A percentile compares a stretch with the other conserved stretches of the same genome.
Conservation (phyloP, 345 rosid species). For the Passiflora organensis region DNA sequence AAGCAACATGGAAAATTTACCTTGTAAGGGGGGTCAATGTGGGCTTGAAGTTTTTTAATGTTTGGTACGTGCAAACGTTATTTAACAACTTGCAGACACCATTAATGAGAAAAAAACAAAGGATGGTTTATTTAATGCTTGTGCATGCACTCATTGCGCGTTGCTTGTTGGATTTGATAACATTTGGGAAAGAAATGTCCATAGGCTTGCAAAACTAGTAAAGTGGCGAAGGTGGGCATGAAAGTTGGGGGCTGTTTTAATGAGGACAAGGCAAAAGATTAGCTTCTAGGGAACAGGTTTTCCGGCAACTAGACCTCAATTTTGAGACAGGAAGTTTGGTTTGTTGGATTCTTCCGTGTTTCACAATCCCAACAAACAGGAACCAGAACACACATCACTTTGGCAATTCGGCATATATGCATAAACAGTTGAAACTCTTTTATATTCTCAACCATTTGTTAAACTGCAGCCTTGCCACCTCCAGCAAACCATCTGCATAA, state of each 20-base stretch:
- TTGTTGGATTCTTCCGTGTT: constrained; percentile 30
- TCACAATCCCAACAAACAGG: constrained; percentile 9
- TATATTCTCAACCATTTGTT: too few relatives aligned
- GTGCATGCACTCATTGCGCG: background rate
- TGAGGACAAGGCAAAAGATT: constrained; percentile 43
- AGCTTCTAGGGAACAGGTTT: constrained; percentile 31
- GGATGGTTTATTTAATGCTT: too few relatives aligned
- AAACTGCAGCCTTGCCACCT: too few relatives aligned
- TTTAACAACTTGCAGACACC: background rate
- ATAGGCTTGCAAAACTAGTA: too few relatives aligned
- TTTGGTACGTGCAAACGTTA: background rate
- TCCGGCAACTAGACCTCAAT: constrained; percentile 41
- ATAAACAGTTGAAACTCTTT: too few relatives aligned
- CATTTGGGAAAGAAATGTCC: background rate
- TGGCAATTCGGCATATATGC: too few relatives aligned
- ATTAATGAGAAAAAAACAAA: background rate
- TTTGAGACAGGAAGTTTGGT: constrained; percentile 31
- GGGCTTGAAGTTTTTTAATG: constrained; percentile 12
- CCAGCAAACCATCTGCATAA: too few relatives aligned
- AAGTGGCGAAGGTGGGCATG: constrained; percentile 47
- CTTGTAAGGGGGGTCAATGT: constrained; percentile 34
- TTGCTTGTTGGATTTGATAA: constrained; percentile 10
- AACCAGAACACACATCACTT: too few relatives aligned
- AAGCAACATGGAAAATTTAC: constrained; percentile 8
- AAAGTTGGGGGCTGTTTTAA: constrained; percentile 46